These are phyloP conservation scores for Paecilomyces sp. DNA, from an alignment of 2,329 filamentous ascomycete species.

Conservation along the genomic window DNA sequence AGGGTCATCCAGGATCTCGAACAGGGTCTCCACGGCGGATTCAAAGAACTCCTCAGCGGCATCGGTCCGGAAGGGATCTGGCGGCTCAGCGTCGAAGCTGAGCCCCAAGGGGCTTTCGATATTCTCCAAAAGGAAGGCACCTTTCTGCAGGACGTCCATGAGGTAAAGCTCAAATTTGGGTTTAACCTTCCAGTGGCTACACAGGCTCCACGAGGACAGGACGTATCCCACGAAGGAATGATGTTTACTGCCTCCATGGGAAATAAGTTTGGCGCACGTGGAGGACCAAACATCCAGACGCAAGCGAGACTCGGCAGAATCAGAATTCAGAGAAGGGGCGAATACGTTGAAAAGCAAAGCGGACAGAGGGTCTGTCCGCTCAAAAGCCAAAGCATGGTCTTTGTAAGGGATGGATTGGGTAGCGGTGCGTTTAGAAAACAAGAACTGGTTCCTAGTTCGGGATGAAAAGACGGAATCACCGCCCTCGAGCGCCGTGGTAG, in stretches of 20 bases:
- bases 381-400: constrained; percentile 79
- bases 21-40: constrained; percentile 69
- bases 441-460: constrained; percentile 41
- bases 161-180: constrained; percentile 89
- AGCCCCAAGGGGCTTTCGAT: constrained; percentile 69
- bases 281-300: constrained; percentile 84
- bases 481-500: constrained; percentile 70
- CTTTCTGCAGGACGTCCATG: constrained; percentile 89
- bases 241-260: constrained; percentile 65
- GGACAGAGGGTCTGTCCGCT: constrained; percentile 78
- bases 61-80: constrained; percentile 65
- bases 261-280: constrained; percentile 74
- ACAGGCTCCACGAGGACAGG: constrained; percentile 77
- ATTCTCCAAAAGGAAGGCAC: constrained; percentile 81
- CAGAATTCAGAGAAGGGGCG: constrained; percentile 74
- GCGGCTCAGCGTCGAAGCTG: constrained; percentile 63
- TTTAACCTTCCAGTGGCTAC: constrained; percentile 84
- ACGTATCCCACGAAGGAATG: constrained; percentile 78
- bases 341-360: constrained; percentile 83
- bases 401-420: constrained; percentile 56
- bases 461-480: constrained; percentile 73
- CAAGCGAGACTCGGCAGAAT: constrained; percentile 72
- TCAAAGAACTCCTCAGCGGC: constrained; percentile 85
- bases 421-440: constrained; percentile 41
- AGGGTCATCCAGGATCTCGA: constrained; percentile 78